Evolutionary conservation across 2,329 filamentous ascomycete species (phyloP).

Genomic region (Sarocladium kiliense): DNA sequence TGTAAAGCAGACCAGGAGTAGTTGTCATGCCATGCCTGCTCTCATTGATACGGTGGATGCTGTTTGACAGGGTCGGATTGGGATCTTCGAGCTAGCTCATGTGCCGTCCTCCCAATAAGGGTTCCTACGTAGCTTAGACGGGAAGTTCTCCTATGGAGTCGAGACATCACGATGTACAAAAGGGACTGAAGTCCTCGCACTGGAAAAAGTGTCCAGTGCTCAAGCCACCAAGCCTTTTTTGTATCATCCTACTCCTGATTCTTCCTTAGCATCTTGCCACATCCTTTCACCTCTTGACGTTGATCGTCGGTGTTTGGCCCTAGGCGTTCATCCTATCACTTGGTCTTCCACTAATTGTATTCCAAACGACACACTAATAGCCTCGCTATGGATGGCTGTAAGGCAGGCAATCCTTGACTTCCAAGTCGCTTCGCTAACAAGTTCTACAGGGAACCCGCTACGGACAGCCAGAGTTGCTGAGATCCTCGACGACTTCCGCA

Average conservation of each 20-base stretch:
- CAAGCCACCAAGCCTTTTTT: background rate
- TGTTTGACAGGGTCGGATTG: background rate
- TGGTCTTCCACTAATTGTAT: background rate
- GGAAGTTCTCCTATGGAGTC: background rate
- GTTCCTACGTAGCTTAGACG: background rate
- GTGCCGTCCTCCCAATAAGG: background rate
- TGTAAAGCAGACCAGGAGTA: too few relatives aligned
- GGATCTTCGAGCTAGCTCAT: background rate
- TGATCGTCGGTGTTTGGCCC: background rate
- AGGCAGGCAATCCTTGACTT: too few relatives aligned
- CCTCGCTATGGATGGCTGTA: slow-evolving; percentile 5
- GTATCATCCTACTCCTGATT: background rate
- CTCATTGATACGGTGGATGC: background rate
- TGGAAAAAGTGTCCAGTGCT: background rate
- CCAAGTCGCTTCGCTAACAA: background rate
- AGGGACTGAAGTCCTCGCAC: background rate
- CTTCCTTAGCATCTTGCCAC: background rate
- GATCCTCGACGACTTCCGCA: slow-evolving; percentile 56
- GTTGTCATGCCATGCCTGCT: too few relatives aligned
- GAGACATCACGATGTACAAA: background rate
- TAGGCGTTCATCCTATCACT: background rate
- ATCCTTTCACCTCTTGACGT: background rate
- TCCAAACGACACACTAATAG: background rate
- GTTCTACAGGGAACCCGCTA: slow-evolving; percentile 41
- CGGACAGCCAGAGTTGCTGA: slow-evolving; percentile 57